Evolutionary conservation across 352 stramenopile species (phyloP), one percentile per base, ranked within the genome.

Genomic region (Phytopythium cucurbitacearum): DNA sequence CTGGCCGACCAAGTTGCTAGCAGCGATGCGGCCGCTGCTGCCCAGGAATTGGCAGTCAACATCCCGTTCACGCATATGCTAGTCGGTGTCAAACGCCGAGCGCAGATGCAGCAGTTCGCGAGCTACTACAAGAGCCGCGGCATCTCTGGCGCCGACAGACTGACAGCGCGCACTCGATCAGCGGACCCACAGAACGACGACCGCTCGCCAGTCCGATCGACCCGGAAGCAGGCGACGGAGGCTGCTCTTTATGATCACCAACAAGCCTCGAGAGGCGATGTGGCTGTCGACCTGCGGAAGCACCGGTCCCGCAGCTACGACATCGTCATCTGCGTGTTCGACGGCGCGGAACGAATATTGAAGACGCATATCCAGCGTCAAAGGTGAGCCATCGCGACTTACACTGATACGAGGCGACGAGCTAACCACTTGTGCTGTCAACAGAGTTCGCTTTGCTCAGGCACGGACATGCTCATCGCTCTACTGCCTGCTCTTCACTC

Each of bases 1-100:
- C 72, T 75, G 40, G 57, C 67, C 3, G 59, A 36, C 1, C 71
- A 72, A 33, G 40, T 44, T 11, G 7, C 21, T 48, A 40, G 12
- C 37, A 45, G 15, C 1, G 41, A 10, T 8, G 35, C 28, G 3
- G 53, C 11, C 9, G 28, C n/a, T 12, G 44, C 16, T 0, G 35
- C 44, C 8, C 39, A 69, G 9, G 36, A 32, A 28, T 49, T 48
- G 11, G 60, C 60, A 7, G 67, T 85, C 48, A 85, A 85, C 45
- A 71, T 88, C 9, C 76, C 79, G 9, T 54, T 90, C 3, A 62
- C 76, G 3, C 79, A 90, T 12, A 74, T 90, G 11, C 83, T 90
- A 44, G 71, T 88, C 10, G 84, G 72, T 9, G 78, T 90, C 58
- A 87, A 90, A 53, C 76, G 79, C 0, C 72, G 79, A 5, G 62